Percentiles rank a stretch among this genome's conserved stretches.
Evolutionary conservation across 306 rosid species (phyloP).

Genomic region (Rosa persica): DNA sequence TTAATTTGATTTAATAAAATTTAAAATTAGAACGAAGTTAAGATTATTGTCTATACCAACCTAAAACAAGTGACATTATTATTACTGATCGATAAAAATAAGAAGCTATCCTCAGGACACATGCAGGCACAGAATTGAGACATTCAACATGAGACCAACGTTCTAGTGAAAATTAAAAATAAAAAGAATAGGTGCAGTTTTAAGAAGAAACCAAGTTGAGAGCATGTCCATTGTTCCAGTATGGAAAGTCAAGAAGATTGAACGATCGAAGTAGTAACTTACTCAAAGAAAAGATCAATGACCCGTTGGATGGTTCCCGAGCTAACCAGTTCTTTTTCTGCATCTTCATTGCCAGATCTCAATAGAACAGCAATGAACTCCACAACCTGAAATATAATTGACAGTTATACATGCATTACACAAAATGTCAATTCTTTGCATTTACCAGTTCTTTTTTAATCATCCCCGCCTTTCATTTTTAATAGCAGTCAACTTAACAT

Average conservation of each 20-base stretch:
- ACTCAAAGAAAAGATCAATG: constrained; percentile 97
- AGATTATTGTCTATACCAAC: too few relatives aligned
- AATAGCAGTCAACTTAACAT: not conserved
- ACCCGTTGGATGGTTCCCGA: constrained; percentile 84
- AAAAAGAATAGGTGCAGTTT: constrained; percentile 3
- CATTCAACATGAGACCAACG: not conserved
- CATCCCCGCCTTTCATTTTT: not conserved
- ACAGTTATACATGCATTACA: not conserved
- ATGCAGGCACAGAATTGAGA: not conserved
- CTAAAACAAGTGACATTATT: too few relatives aligned
- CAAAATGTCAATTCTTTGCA: not conserved
- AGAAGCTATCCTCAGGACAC: not conserved
- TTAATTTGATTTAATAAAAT: too few relatives aligned
- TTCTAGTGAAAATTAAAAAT: not conserved
- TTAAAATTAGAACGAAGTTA: too few relatives aligned
- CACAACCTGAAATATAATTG: constrained; percentile 59
- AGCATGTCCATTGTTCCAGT: not conserved
- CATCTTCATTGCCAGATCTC: constrained; percentile 73
- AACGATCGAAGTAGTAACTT: constrained; percentile 31
- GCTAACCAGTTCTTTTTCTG: constrained; percentile 80
- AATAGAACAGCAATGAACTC: constrained; percentile 92
- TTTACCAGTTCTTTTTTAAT: not conserved
- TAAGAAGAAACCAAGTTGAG: not conserved
- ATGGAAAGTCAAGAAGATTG: not conserved
- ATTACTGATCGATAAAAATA: too few relatives aligned